Evolutionary conservation across 2,329 filamentous ascomycete genomes (phyloP).

Genomic region (Talaromyces sp.): DNA sequence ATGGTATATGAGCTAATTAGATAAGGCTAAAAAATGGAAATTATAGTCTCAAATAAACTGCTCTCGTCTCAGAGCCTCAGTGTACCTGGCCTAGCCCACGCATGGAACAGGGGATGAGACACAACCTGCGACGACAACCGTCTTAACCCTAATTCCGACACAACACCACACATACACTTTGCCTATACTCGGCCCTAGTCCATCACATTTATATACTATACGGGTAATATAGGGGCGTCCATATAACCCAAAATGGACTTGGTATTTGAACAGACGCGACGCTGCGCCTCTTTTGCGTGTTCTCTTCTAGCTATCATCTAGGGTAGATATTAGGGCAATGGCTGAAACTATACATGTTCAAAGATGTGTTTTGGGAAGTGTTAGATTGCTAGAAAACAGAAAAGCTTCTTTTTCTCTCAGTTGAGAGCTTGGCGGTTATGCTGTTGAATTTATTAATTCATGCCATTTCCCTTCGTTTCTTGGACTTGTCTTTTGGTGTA

Average conservation of each 20-base stretch:
- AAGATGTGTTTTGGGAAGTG: constrained; percentile 1
- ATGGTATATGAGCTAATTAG: neutral
- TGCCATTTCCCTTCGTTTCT: neutral
- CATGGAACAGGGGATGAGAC: constrained; percentile 69
- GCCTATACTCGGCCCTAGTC: neutral
- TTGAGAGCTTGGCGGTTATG: neutral
- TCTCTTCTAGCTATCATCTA: neutral
- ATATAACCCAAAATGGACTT: neutral
- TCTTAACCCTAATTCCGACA: constrained; percentile 2
- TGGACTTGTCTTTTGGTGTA: neutral
- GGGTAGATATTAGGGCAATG: neutral
- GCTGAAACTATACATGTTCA: constrained; percentile 3
- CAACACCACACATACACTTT: neutral
- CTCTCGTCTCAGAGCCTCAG: neutral
- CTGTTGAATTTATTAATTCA: constrained; percentile 6
- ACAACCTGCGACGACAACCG: constrained; percentile 79
- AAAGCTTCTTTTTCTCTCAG: neutral
- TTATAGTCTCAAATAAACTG: neutral
- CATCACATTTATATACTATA: neutral
- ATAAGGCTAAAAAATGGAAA: neutral
- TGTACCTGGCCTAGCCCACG: neutral
- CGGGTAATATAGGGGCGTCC: neutral
- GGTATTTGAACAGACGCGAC: neutral
- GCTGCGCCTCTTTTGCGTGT: neutral
- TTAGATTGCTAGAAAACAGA: neutral